A percentile compares a stretch with the other conserved stretches of the same genome.
Conservation (phyloP, 2,329 filamentous ascomycete genomes). For the Diplocarpon mali region DNA sequence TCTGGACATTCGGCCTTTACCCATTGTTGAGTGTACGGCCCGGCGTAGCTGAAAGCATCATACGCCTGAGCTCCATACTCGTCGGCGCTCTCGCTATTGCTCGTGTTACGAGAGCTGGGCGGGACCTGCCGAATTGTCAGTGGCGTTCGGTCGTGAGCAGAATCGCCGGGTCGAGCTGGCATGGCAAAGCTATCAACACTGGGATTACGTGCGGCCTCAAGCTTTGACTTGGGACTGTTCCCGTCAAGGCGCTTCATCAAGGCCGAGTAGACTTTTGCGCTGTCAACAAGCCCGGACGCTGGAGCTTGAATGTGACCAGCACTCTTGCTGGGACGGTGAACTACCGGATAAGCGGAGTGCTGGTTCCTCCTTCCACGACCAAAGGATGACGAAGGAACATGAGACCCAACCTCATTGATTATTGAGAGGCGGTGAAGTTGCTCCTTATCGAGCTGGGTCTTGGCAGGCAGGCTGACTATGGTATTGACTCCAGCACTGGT, state of each 20-base stretch:
- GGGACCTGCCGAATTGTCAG: constrained; percentile 22
- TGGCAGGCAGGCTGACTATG: constrained; percentile 30
- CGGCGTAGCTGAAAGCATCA: constrained; percentile 12
- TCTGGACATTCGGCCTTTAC: constrained; percentile 13
- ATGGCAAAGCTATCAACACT: constrained; percentile 12
- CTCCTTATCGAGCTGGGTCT: constrained; percentile 32
- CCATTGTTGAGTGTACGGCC: constrained; percentile 17
- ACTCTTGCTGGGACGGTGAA: constrained; percentile 14
- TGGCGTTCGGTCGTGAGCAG: constrained; percentile 9
- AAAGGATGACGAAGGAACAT: constrained; percentile 32
- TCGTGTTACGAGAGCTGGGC: constrained; percentile 6
- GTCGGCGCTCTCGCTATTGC: constrained; percentile 9
- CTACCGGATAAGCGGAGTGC: constrained; percentile 19
- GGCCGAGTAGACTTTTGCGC: constrained; percentile 50
- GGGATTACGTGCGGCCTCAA: constrained; percentile 12
- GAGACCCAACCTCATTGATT: constrained; percentile 46
- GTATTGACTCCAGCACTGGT: constrained; percentile 49
- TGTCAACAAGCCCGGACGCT: constrained; percentile 33
- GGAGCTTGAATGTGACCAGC: constrained; percentile 6
- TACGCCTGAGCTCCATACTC: constrained; percentile 7
- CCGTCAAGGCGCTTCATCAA: constrained; percentile 46
- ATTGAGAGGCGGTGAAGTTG: constrained; percentile 46
- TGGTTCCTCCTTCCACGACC: constrained; percentile 23
- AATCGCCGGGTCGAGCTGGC: constrained; percentile 1
- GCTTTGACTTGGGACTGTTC: constrained; percentile 26